A percentile compares a stretch with the other conserved stretches of the same genome.
These are phyloP conservation scores for Simmondsia chinensis DNA, from an alignment of 148 eudicot species.

Conservation along the genomic window DNA sequence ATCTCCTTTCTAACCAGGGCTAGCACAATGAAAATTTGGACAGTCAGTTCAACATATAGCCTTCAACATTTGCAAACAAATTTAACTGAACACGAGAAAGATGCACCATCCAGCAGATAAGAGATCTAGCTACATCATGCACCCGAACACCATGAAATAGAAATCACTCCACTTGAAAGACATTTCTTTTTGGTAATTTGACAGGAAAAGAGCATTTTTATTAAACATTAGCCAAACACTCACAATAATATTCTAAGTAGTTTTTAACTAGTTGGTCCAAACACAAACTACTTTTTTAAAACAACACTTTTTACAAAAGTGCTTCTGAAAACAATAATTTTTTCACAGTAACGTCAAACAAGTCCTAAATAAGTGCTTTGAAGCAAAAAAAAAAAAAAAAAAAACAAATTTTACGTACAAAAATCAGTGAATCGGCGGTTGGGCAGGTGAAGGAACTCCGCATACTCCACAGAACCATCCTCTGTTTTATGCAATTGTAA, in stretches of 20 bases:
- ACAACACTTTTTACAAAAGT: too few relatives aligned
- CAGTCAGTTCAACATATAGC: neutral
- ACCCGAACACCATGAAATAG: too few relatives aligned
- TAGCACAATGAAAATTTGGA: conserved; percentile 16
- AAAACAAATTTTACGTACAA: conserved; percentile 24
- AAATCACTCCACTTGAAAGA: too few relatives aligned
- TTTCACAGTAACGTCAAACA: neutral
- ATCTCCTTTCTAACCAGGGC: conserved; percentile 88
- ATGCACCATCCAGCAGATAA: too few relatives aligned
- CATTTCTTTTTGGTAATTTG: too few relatives aligned
- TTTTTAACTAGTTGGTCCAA: too few relatives aligned
- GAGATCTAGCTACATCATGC: too few relatives aligned
- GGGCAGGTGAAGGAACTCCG: conserved; percentile 85
- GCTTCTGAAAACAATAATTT: neutral
- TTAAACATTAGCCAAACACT: too few relatives aligned
- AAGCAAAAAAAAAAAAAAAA: neutral
- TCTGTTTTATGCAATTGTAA: conserved; percentile 83
- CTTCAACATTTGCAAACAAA: conserved; percentile 6
- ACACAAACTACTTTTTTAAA: too few relatives aligned
- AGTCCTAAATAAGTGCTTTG: too few relatives aligned
- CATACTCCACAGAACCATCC: conserved; percentile 66
- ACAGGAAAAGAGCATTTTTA: too few relatives aligned
- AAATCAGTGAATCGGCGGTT: conserved; percentile 66
- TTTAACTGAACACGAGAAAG: neutral
- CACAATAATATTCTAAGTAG: too few relatives aligned